Evolutionary conservation across 2,329 filamentous ascomycete species (phyloP).

Genomic region (Botrytis pseudocinerea): DNA sequence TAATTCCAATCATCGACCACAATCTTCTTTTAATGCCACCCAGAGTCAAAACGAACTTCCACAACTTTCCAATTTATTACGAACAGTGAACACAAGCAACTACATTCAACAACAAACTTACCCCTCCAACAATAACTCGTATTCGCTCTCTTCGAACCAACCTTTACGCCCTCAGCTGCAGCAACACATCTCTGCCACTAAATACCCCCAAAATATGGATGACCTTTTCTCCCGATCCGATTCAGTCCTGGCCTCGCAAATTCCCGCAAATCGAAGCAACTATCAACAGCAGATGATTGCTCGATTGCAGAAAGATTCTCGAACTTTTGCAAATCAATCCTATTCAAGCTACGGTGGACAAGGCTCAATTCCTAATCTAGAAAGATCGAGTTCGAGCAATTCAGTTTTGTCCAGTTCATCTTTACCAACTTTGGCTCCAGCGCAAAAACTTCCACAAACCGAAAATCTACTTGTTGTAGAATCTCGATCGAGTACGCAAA

Average conservation of each 20-base stretch:
- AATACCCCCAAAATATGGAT: slow-evolving; percentile 17
- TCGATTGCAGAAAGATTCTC: background rate
- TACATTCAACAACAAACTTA: background rate
- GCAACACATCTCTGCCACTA: background rate
- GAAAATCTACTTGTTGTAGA: slow-evolving; percentile 19
- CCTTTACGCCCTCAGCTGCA: background rate
- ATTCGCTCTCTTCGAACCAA: slow-evolving; percentile 22
- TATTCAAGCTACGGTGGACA: background rate
- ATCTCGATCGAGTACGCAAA: slow-evolving; percentile 21
- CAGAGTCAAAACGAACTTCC: slow-evolving; percentile 10
- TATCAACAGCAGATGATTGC: slow-evolving; percentile 18
- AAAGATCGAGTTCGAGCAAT: slow-evolving; percentile 14
- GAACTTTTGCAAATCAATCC: background rate
- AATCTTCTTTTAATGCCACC: background rate
- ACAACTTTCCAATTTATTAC: slow-evolving; percentile 14
- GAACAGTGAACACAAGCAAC: background rate
- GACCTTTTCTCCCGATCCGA: slow-evolving; percentile 19
- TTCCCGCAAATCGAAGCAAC: slow-evolving; percentile 13
- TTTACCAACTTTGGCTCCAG: slow-evolving; percentile 14
- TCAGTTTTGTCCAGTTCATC: background rate
- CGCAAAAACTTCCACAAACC: background rate
- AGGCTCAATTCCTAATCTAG: background rate
- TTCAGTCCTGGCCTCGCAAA: slow-evolving; percentile 15
- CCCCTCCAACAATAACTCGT: slow-evolving; percentile 5
- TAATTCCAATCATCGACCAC: slow-evolving; percentile 3